Conservation (phyloP, 2,329 filamentous ascomycete genomes). For the Paecilomyces formosus region DNA sequence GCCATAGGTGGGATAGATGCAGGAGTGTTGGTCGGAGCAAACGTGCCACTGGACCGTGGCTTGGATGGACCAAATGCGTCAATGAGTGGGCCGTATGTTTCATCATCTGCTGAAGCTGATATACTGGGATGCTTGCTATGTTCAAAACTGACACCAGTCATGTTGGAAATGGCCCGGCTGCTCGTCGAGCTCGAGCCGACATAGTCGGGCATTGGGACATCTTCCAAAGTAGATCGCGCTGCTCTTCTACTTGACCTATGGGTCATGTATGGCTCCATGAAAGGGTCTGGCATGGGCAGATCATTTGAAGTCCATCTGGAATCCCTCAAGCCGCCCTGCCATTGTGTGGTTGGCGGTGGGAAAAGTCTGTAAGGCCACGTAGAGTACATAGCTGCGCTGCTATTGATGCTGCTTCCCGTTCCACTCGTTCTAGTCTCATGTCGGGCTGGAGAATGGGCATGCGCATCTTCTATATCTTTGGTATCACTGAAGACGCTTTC, state of each 20-base stretch:
- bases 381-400: conserved; percentile 14
- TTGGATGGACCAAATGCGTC: conserved; percentile 31
- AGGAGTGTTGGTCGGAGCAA: conserved; percentile 23
- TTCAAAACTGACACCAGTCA: conserved; percentile 34
- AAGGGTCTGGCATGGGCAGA: conserved; percentile 31
- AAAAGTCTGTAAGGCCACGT: conserved; percentile 25
- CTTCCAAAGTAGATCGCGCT: conserved; percentile 31
- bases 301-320: conserved; percentile 22
- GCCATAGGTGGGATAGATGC: conserved; percentile 13
- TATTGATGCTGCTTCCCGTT: conserved; percentile 13
- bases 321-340: conserved; percentile 14
- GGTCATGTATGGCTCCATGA: conserved; percentile 29
- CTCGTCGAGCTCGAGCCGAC: conserved; percentile 29
- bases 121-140: conserved; percentile 35
- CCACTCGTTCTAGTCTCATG: conserved; percentile 14
- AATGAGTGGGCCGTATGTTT: conserved; percentile 29
- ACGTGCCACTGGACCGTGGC: conserved; percentile 17
- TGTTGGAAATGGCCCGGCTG: conserved; percentile 34
- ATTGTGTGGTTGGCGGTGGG: conserved; percentile 18
- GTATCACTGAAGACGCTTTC: conserved; percentile 20
- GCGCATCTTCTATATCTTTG: conserved; percentile 47
- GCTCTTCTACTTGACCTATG: conserved; percentile 19
- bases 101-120: conserved; percentile 25
- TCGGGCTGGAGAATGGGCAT: conserved; percentile 56
- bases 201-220: conserved; percentile 45